A percentile compares a stretch with the other conserved stretches of the same genome.
phyloP scores from a whole-genome alignment of 495 filamentous ascomycete genomes.

The Xylaria venustula region DNA sequence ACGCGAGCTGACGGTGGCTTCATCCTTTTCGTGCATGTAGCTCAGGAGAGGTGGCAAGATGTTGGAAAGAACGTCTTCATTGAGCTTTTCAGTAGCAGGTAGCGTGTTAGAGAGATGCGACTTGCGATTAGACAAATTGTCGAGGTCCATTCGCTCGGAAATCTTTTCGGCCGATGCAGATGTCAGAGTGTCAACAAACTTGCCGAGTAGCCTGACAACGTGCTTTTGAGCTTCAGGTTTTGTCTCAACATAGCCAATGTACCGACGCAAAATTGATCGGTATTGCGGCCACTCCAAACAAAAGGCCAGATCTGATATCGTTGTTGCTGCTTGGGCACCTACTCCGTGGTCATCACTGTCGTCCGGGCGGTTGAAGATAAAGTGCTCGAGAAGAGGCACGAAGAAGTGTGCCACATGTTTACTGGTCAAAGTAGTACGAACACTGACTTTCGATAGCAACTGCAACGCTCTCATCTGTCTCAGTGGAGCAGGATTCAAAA shows the following conservation, averaged over 20 bases:
- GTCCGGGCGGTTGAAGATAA: conserved; percentile 76
- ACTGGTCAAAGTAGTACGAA: conserved; percentile 60
- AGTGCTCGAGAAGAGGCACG: conserved; percentile 89
- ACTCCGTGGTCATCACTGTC: conserved; percentile 81
- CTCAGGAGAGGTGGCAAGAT: conserved; percentile 73
- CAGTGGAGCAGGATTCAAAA: conserved; percentile 87
- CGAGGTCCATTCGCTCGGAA: conserved; percentile 37
- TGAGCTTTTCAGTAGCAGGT: conserved; percentile 67
- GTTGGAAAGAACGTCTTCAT: conserved; percentile 67
- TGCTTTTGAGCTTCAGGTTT: conserved; percentile 85
- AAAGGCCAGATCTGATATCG: conserved; percentile 68
- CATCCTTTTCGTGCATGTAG: conserved; percentile 91
- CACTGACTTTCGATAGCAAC: conserved; percentile 64
- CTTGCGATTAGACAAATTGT: conserved; percentile 23
- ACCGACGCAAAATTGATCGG: conserved; percentile 75
- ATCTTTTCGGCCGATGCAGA: conserved; percentile 48
- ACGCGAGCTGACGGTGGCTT: conserved; percentile 85
- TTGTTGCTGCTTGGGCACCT: conserved; percentile 73
- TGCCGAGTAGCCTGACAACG: conserved; percentile 76
- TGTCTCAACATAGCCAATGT: conserved; percentile 71
- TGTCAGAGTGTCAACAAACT: conserved; percentile 71
- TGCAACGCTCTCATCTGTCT: conserved; percentile 82
- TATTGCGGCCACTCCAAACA: conserved; percentile 92
- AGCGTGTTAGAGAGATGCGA: conserved; percentile 60
- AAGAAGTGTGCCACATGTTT: conserved; percentile 83